Evolutionary conservation across 2,329 filamentous ascomycete genomes (phyloP), one percentile per base, ranked within the genome.

Genomic region (Grosmannia serpens): DNA sequence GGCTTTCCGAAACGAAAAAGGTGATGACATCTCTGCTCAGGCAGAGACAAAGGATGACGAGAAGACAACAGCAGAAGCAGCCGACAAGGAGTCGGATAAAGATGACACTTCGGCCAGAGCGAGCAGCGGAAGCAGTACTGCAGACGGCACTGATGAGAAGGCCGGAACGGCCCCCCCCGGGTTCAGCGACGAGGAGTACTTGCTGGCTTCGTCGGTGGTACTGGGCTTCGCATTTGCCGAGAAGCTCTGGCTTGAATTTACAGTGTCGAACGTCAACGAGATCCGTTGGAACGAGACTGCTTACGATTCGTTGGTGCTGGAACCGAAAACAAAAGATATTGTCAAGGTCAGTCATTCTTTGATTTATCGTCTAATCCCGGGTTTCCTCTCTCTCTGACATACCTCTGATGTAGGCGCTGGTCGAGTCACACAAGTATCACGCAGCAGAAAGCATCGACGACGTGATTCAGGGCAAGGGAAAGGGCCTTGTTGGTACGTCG

Each of bases 241-340:
- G 71, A 96, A 95, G 72, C 77, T 89, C 11, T 96, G 91, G 91
- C 80, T 95, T 0, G 89, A 96, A 69, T 90, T 96, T 65, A 85
- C 84, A 0, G 85, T 96, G 24, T 88, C 87, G 0, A 85, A 86
- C 1, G 80, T 96, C 62, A 81, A 82, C 51, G 87, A 95, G 4
- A 92, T 96, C 62, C 79, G 84, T 41, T 96, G 88, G 88, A 92
- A 95, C 66, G 83, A 88, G 49, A 79, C 83, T 17, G 91, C 91
- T 0, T 96, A 94, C 71, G 83, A 88, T 54, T 91, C 87, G 0
- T 77, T 96, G 33, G 89, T 96, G 1, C 77, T 96, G 0, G 76
- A 82, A 65, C 69, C 76, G 3, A 77, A 79, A 63, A 83, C 77
- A 22, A 83, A 85, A 65, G 78, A 80, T 33, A 82, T 89, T 56